Conservation (phyloP, 139 green algal genomes). For the Tetradesmus obliquus region DNA sequence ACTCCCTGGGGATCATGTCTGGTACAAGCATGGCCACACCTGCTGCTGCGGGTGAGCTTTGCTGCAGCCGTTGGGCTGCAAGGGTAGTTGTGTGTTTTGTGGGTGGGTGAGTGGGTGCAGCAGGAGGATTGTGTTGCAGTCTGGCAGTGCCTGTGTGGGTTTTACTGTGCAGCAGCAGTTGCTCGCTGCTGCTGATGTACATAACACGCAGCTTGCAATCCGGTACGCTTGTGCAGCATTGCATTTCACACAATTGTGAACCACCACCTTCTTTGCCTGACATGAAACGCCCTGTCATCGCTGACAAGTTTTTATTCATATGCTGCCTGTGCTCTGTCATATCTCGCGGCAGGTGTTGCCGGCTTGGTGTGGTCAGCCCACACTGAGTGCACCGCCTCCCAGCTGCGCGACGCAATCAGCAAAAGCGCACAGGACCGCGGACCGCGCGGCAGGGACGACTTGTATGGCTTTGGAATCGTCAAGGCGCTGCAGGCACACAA, state of each 20-base stretch:
- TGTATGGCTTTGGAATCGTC: neutral
- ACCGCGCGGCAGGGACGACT: neutral
- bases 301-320: neutral
- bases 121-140: neutral
- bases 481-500: neutral
- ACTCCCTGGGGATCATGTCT: neutral
- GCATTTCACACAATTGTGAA: no score
- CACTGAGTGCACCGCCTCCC: neutral
- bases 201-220: no score
- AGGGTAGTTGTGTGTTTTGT: neutral
- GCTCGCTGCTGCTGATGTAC: no score
- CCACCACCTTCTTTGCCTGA: no score
- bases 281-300: no score
- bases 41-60: neutral
- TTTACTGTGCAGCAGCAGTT: no score
- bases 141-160: no score
- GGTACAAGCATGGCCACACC: slow-evolving; percentile 21
- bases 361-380: slow-evolving; percentile 14
- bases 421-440: neutral
- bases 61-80: neutral
- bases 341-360: slow-evolving; percentile 6
- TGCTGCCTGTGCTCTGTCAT: neutral
- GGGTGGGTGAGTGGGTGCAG: neutral
- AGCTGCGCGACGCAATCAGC: neutral
- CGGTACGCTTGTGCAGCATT: no score